Evolutionary conservation across 441 rosid species (phyloP), one percentile per base, ranked within the genome.

Genomic region (Gossypium trilobum): DNA sequence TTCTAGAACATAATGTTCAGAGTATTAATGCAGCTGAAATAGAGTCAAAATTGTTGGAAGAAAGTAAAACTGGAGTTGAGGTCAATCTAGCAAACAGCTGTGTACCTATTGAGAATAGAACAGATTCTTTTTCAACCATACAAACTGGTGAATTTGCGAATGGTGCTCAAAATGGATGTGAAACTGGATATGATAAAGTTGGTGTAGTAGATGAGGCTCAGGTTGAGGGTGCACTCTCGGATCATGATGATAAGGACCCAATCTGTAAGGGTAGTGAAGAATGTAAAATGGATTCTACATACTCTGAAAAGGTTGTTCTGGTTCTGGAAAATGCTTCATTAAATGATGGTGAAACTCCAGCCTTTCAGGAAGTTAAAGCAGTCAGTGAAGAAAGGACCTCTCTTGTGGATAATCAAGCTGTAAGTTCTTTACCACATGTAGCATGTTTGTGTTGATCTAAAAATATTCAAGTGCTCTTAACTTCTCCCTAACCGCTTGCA

Each of bases 41-140:
- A 14, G 92, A 86, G 65, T 72, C 73, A 55, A 82, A 80, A 73
- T 73, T 78, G 48, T 59, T 61, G 62, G 85, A 86, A 69, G 90
- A 87, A 80, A 75, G 71, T 72, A 80, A 83, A 75, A 71, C 70
- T 50, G 80, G 78, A 60, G 73, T 74, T 77, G 90, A 84, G 61
- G 64, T 70, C 7, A 17, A 44, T 56, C 74, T 22, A 50, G 60
- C 56, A 58, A 86, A 86, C 44, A 63, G 67, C 75, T 68, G 14
- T 29, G 68, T 73, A 70, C 79, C 72, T 78, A 69, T 72, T 58
- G 79, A 79, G 50, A 72, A 78, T 75, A 73, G 48, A 51, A 71
- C 72, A 29, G 31, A 70, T 55, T 78, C 77, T 64, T 23, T 72
- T 66, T 84, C 75, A 73, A 39, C 82, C 66, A 52, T 75, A 46